Conservation (phyloP, 2,329 filamentous ascomycete species). For the Ceratocystis variospora region DNA sequence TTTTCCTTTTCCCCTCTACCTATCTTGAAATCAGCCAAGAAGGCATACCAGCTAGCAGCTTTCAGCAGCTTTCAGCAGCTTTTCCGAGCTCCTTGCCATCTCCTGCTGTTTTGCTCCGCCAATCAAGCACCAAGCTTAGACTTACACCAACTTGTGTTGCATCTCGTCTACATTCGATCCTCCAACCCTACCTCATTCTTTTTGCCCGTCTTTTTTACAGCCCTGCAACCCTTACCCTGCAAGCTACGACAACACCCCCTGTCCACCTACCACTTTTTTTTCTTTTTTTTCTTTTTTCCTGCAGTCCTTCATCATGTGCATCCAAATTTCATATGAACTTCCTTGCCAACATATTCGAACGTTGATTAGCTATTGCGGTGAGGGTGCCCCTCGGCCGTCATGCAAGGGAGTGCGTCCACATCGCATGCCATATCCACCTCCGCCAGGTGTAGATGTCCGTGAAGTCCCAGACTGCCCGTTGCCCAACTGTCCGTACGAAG, state of each 20-base stretch:
- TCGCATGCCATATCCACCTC: constrained; percentile 35
- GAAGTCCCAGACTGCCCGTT: constrained; percentile 33
- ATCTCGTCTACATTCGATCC: constrained; percentile 7
- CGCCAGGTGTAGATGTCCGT: constrained; percentile 29
- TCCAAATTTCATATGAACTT: constrained; percentile 36
- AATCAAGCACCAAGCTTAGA: not conserved
- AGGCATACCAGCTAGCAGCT: too few relatives aligned
- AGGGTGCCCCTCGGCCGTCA: constrained; percentile 28
- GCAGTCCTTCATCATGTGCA: constrained; percentile 30
- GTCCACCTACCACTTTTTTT: not conserved
- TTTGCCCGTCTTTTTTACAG: not conserved
- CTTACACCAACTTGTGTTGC: constrained; percentile 4
- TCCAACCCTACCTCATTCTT: not conserved
- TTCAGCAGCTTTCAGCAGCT: too few relatives aligned
- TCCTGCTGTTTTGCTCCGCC: not conserved
- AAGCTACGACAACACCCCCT: constrained; percentile 3
- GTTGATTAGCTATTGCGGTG: constrained; percentile 32
- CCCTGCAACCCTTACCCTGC: constrained; percentile 10
- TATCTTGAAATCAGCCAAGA: not conserved
- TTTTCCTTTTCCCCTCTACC: not conserved
- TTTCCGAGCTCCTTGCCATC: not conserved
- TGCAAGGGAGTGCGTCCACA: constrained; percentile 33
- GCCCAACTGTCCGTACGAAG: constrained; percentile 36
- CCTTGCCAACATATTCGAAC: constrained; percentile 39
- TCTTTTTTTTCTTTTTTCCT: too few relatives aligned